These are phyloP conservation scores for Fusarium papillatum DNA, from an alignment of 2,329 filamentous ascomycete genomes.

Conservation along the genomic window DNA sequence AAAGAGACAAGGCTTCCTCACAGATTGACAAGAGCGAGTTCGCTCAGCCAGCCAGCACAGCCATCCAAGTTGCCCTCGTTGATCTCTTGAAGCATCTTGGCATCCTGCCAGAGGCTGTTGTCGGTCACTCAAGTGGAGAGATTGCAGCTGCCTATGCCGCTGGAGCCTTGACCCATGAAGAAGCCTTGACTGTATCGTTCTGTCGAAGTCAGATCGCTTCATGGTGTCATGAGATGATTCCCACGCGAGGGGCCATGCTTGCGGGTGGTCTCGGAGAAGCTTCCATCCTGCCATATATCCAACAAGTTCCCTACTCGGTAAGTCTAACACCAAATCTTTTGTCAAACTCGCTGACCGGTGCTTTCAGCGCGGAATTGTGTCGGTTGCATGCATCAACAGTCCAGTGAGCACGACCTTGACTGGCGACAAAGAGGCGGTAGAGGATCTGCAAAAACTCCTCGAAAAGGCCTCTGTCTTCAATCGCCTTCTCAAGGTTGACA, in stretches of 20 bases:
- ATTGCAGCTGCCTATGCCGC: conserved; percentile 52
- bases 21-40: conserved; percentile 11
- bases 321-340: not conserved
- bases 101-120: conserved; percentile 44
- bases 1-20: not conserved
- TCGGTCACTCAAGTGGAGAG: conserved; percentile 53
- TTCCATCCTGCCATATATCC: not conserved
- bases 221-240: not conserved
- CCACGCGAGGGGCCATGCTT: conserved; percentile 9
- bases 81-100: conserved; percentile 27
- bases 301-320: not conserved
- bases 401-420: conserved; percentile 41
- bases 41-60: conserved; percentile 18
- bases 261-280: conserved; percentile 6
- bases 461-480: conserved; percentile 38
- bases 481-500: conserved; percentile 51
- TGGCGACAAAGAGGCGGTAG: conserved; percentile 39
- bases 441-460: conserved; percentile 29
- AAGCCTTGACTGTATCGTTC: conserved; percentile 47
- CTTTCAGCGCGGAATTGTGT: not conserved
- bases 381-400: conserved; percentile 42
- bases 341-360: not conserved
- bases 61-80: conserved; percentile 25
- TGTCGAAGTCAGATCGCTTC: conserved; percentile 42
- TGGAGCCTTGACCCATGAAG: conserved; percentile 24